Percentiles rank a stretch among this genome's conserved stretches.
phyloP scores from a whole-genome alignment of 2,329 filamentous ascomycete species.

The Parastagonospora nodorum region DNA sequence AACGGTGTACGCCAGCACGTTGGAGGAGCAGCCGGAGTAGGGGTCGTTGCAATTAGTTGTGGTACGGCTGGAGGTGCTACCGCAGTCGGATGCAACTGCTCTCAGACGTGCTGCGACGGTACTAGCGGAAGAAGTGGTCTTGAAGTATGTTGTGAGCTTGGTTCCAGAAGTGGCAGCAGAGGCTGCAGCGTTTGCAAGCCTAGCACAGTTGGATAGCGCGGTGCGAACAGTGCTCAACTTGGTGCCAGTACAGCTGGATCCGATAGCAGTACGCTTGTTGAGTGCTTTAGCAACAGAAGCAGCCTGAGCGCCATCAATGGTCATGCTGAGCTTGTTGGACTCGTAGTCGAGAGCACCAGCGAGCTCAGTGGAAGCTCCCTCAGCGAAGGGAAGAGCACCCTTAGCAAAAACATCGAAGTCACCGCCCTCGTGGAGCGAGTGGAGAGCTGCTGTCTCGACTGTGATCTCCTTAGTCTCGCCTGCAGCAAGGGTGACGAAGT shows the following conservation, averaged over 20 bases:
- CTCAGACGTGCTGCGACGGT: slow-evolving; percentile 33
- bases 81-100: slow-evolving; percentile 60
- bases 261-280: slow-evolving; percentile 58
- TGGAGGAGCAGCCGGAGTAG: slow-evolving; percentile 56
- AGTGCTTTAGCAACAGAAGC: slow-evolving; percentile 53
- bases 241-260: slow-evolving; percentile 60
- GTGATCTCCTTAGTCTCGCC: slow-evolving; percentile 58
- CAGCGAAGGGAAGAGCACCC: slow-evolving; percentile 49
- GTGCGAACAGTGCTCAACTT: slow-evolving; percentile 52
- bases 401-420: slow-evolving; percentile 61
- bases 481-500: slow-evolving; percentile 56
- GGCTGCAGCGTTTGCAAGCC: slow-evolving; percentile 60
- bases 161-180: slow-evolving; percentile 53
- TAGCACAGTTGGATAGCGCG: slow-evolving; percentile 61
- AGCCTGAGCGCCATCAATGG: slow-evolving; percentile 62
- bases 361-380: slow-evolving; percentile 59
- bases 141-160: slow-evolving; percentile 67
- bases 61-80: slow-evolving; percentile 56
- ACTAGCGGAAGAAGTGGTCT: slow-evolving; percentile 55
- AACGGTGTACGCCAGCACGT: slow-evolving; percentile 64
- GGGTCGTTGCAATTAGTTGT: slow-evolving; percentile 65
- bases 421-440: slow-evolving; percentile 59
- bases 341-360: slow-evolving; percentile 61
- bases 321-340: slow-evolving; percentile 63
- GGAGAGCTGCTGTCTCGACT: slow-evolving; percentile 62